Percentiles rank a stretch among this genome's conserved stretches.
Evolutionary conservation across 306 rosid species (phyloP).

Genomic region (Astragalus membranaceus): DNA sequence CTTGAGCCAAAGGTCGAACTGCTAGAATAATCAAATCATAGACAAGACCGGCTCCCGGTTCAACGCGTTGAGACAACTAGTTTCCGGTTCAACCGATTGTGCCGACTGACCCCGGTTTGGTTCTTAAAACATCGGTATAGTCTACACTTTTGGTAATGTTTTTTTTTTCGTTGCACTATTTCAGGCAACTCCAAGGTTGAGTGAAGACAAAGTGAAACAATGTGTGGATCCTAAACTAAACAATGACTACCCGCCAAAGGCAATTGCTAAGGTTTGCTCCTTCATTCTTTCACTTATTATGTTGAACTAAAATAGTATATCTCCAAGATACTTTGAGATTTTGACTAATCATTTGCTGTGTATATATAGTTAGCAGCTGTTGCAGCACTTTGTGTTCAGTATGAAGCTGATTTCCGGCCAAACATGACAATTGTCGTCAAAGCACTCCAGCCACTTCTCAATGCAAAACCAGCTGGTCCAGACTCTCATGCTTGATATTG

Average conservation of each 20-base stretch:
- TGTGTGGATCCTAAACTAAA: conserved; percentile 97
- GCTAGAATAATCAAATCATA: too few species aligned
- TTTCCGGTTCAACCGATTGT: too few species aligned
- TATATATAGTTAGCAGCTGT: conserved; percentile 88
- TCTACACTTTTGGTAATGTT: not conserved
- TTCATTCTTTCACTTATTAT: not conserved
- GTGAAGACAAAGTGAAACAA: conserved; percentile 97
- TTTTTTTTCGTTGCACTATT: not conserved
- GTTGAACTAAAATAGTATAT: not conserved
- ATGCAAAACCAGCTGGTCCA: conserved; percentile 76
- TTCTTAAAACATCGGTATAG: not conserved
- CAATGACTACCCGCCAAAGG: conserved; percentile 89
- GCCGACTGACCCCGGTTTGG: too few species aligned
- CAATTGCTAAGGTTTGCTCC: conserved; percentile 78
- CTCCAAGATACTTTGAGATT: not conserved
- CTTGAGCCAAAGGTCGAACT: too few species aligned
- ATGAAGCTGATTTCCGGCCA: conserved; percentile 97
- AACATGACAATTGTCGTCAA: conserved; percentile 97
- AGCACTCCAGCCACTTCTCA: conserved; percentile 94
- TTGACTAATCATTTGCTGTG: conserved; percentile 17
- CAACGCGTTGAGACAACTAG: too few species aligned
- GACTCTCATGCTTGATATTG: conserved; percentile 40
- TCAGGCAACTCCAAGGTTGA: conserved; percentile 98
- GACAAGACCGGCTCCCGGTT: too few species aligned
- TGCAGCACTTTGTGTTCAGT: conserved; percentile 96